These are phyloP conservation scores for Fusarium virguliforme DNA, from an alignment of 2,329 filamentous ascomycete species.

Conservation along the genomic window DNA sequence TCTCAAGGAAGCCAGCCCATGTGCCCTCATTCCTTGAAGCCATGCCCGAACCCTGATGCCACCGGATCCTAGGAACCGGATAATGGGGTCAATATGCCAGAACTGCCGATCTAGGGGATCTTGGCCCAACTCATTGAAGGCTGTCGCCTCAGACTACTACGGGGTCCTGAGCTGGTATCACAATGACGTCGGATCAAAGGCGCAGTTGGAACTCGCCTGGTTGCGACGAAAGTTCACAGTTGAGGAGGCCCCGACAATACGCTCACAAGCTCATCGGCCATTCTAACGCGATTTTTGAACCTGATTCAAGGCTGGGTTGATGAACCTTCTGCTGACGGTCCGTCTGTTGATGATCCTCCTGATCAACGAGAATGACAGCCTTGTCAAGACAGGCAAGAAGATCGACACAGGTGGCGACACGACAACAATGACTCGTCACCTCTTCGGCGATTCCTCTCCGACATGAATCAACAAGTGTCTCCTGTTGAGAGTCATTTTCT, in stretches of 20 bases:
- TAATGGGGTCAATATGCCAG: neutral
- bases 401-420: neutral
- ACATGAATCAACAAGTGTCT: neutral
- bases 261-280: neutral
- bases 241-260: neutral
- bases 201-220: neutral
- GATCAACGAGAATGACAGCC: neutral
- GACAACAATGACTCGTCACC: neutral
- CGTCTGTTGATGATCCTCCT: neutral
- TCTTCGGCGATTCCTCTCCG: neutral
- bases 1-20: neutral
- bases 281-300: neutral
- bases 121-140: neutral
- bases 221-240: neutral
- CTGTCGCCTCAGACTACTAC: neutral
- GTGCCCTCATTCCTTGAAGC: neutral
- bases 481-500: neutral
- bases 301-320: neutral
- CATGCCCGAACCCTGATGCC: neutral
- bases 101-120: neutral
- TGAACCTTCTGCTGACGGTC: neutral
- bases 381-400: neutral
- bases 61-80: neutral
- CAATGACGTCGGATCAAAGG: neutral
- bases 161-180: neutral